Evolutionary conservation across 2,329 filamentous ascomycete species (phyloP), one percentile per base, ranked within the genome.

Genomic region (Corniculantispora saksenae): DNA sequence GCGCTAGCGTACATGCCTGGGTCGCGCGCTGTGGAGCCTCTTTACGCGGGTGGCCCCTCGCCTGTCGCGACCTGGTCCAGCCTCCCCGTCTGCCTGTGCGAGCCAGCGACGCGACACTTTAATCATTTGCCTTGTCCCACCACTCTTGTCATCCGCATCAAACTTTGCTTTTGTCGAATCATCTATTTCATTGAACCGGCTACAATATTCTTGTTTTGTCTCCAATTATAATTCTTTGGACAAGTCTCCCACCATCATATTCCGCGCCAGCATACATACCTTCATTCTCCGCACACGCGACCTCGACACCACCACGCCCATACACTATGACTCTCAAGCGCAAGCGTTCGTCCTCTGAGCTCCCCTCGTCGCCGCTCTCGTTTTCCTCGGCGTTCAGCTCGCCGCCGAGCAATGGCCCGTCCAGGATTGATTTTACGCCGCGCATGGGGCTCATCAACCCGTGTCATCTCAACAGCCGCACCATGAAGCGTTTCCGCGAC

Each of bases 271-370:
- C 32, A 27, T 8, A 27, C 47, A 43, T 43, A 43, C 47, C 17
- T 48, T 27, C 47, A 38, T 19, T 29, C 23, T 45, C 23, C 12
- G n/a, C 23, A 25, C 21, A 47, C 50, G 19, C 50, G 13, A 62
- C 7, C 35, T 19, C 45, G 17, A 50, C 27, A 21, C n/a, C 27
- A 67, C 65, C 67, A 55, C 62, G 63, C 10, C 55, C 23, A 38
- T n/a, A 48, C 61, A 70, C 69, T 67, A 87, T 86, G 84, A 74
- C 82, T 29, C 77, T 87, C 72, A 90, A 89, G 74, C 86, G 87
- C 76, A 90, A 89, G 79, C 83, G 86, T 51, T 89, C 86, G 70
- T 81, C 83, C 63, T 85, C 84, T 25, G 85, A 87, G 72, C 78
- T 87, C 66, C 83, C 81, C 57, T 77, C 79, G 43, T 80, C 80